Percentiles rank a stretch among this genome's conserved stretches.
These are phyloP conservation scores for Petunia axillaris DNA, from an alignment of 257 asterid species.

Conservation along the genomic window DNA sequence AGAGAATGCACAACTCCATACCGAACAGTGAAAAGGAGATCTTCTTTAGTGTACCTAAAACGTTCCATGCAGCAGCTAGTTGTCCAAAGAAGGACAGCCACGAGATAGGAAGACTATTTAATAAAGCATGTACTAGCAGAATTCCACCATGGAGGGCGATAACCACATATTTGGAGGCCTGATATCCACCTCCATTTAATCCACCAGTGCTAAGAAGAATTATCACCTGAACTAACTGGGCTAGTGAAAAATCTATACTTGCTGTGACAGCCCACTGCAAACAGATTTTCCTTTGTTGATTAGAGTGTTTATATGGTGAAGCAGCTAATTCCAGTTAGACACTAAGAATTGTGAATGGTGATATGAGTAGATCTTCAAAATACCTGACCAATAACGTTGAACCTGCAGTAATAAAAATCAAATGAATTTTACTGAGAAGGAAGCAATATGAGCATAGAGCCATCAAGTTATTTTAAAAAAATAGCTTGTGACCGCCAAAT, in stretches of 20 bases:
- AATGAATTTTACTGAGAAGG: conserved; percentile 15
- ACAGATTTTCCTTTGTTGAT: conserved; percentile 31
- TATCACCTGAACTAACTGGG: conserved; percentile 90
- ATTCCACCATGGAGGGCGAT: conserved; percentile 78
- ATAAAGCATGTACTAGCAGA: conserved; percentile 66
- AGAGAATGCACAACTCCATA: not conserved
- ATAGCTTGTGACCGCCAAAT: not conserved
- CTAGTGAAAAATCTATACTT: conserved; percentile 84
- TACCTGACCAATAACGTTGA: conserved; percentile 99
- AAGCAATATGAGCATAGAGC: conserved; percentile 16
- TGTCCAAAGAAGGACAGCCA: conserved; percentile 80
- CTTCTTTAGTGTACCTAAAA: conserved; percentile 52
- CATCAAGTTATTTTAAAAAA: not conserved
- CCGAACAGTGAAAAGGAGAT: not conserved
- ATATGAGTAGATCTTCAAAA: conserved; percentile 19
- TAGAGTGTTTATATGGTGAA: conserved; percentile 29
- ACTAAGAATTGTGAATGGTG: conserved; percentile 28
- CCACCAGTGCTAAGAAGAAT: conserved; percentile 95
- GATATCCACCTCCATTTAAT: conserved; percentile 82
- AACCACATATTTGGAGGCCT: conserved; percentile 79
- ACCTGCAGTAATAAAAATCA: conserved; percentile 60
- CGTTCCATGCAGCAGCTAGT: conserved; percentile 94
- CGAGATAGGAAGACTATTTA: conserved; percentile 89
- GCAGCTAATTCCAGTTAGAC: conserved; percentile 14
- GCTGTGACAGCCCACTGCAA: conserved; percentile 99